Evolutionary conservation across 78 protist species (phyloP).

Genomic region (Guillardia theta): DNA sequence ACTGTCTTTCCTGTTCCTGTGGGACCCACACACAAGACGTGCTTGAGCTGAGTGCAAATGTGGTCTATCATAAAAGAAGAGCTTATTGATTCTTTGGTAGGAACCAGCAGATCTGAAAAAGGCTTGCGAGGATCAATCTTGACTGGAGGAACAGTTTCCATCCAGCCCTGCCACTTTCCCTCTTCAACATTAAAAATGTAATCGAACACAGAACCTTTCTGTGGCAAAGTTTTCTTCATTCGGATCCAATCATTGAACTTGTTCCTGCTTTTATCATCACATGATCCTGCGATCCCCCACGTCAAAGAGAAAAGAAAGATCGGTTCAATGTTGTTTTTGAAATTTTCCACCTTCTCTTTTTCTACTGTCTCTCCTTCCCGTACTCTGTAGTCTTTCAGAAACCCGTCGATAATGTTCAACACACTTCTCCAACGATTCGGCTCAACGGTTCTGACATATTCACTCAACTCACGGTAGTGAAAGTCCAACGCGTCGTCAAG

Average conservation of each 20-base stretch:
- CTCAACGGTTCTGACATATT: slow-evolving; percentile 8
- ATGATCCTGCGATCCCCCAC: slow-evolving; percentile 78
- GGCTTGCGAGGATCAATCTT: background rate
- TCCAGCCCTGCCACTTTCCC: slow-evolving; percentile 56
- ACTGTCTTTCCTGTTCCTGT: slow-evolving; percentile 49
- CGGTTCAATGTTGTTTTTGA: background rate
- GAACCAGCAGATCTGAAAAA: slow-evolving; percentile 54
- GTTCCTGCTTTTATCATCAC: slow-evolving; percentile 39
- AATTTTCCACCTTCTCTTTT: background rate
- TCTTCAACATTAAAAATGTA: background rate
- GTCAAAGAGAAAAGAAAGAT: slow-evolving; percentile 66
- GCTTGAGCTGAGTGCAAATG: background rate
- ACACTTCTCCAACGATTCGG: background rate
- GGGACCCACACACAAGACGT: slow-evolving; percentile 65
- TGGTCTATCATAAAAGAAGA: slow-evolving; percentile 42
- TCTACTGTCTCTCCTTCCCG: background rate
- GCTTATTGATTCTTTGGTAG: slow-evolving; percentile 73
- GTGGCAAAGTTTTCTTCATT: background rate
- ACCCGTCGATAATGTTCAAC: background rate
- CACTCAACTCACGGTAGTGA: background rate
- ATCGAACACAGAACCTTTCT: slow-evolving; percentile 4
- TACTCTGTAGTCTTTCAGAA: background rate
- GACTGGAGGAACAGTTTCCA: slow-evolving; percentile 49
- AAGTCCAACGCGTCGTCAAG: slow-evolving; percentile 30
- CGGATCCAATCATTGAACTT: slow-evolving; percentile 51